phyloP scores from a whole-genome alignment of 208 protist species.

The Leishmania martiniquensis region DNA sequence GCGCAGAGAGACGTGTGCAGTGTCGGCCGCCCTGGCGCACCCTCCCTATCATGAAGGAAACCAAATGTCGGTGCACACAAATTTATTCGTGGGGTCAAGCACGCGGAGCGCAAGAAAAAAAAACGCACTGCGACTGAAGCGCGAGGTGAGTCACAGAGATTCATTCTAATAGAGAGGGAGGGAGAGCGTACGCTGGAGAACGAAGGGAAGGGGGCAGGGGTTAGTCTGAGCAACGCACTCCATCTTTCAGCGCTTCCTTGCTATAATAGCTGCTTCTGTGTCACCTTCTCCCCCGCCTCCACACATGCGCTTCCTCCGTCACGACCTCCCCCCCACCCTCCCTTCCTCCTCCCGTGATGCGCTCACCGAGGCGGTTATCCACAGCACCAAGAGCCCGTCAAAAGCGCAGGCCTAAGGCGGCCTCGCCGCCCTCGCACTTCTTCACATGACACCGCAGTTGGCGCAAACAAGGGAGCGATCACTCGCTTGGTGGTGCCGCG shows the following conservation, averaged over 20 bases:
- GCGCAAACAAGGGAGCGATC: constrained; percentile 32
- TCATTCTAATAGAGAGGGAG: too few species aligned
- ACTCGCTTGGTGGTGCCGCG: constrained; percentile 35
- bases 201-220: background rate
- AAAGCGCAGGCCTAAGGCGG: background rate
- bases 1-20: too few species aligned
- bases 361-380: constrained; percentile 26
- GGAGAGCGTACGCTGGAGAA: too few species aligned
- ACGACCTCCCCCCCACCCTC: too few species aligned
- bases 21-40: too few species aligned
- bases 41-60: too few species aligned
- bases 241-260: background rate
- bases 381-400: background rate
- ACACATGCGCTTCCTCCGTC: background rate
- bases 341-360: background rate
- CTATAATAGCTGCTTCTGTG: background rate
- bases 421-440: background rate
- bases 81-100: too few species aligned
- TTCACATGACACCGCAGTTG: constrained; percentile 75
- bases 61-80: too few species aligned
- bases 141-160: too few species aligned
- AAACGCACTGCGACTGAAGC: too few species aligned
- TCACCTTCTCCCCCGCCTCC: background rate
- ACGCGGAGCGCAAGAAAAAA: too few species aligned
- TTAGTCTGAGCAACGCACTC: background rate